phyloP scores from a whole-genome alignment of 2,329 filamentous ascomycete species.

The Ascochyta viciae-villosae region DNA sequence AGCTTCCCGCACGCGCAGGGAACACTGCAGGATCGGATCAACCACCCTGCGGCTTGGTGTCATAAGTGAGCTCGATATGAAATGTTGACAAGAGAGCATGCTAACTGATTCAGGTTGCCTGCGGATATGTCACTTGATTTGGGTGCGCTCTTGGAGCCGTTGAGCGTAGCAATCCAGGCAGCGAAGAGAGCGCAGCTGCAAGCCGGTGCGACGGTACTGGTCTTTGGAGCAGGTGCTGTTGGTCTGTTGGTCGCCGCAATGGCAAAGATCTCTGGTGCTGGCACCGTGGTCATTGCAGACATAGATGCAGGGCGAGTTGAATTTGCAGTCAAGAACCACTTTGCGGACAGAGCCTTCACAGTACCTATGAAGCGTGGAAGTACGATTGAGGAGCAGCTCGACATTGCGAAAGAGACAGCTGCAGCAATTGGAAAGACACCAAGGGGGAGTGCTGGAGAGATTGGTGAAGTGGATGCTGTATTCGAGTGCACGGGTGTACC shows the following conservation, averaged over 20 bases:
- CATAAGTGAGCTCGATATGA: slow-evolving; percentile 52
- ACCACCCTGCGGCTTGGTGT: slow-evolving; percentile 67
- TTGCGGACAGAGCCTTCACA: slow-evolving; percentile 55
- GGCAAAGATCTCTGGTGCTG: slow-evolving; percentile 61
- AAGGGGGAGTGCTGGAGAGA: slow-evolving; percentile 36
- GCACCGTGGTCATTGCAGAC: slow-evolving; percentile 65
- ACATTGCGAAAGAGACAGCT: slow-evolving; percentile 59
- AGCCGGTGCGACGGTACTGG: slow-evolving; percentile 58
- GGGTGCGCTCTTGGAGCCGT: slow-evolving; percentile 66
- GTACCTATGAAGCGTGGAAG: slow-evolving; percentile 56
- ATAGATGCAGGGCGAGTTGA: slow-evolving; percentile 64
- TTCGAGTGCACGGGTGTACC: slow-evolving; percentile 83
- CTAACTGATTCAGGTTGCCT: slow-evolving; percentile 52
- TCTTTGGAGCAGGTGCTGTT: slow-evolving; percentile 68
- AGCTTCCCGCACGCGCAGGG: slow-evolving; percentile 68
- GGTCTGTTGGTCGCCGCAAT: slow-evolving; percentile 66
- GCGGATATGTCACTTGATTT: slow-evolving; percentile 60
- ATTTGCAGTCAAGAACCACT: slow-evolving; percentile 61
- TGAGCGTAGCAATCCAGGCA: slow-evolving; percentile 67
- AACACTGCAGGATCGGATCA: slow-evolving; percentile 68
- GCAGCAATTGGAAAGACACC: slow-evolving; percentile 50
- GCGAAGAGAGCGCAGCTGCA: slow-evolving; percentile 61
- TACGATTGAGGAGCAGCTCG: slow-evolving; percentile 61
- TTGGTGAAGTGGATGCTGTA: slow-evolving; percentile 69
- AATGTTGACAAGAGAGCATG: not conserved